Base-by-base conservation (phyloP, 108 stramenopile genomes). In the Stephanodiscus triporus region DNA sequence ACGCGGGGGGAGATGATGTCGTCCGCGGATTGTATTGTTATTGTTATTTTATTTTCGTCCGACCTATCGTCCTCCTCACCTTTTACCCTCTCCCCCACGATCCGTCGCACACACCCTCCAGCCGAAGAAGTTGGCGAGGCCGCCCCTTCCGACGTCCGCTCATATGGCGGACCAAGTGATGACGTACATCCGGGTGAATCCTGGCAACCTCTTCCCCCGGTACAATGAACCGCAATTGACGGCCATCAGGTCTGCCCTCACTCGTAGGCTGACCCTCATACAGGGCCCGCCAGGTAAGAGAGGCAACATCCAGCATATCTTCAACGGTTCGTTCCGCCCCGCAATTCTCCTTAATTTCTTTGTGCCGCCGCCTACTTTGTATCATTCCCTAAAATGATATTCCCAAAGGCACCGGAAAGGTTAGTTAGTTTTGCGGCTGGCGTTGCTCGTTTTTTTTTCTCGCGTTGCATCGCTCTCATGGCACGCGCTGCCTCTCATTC, bases 201-300 rank as follows among this genome's bases (percentile, higher is more conserved):
- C 83, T 0, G 49, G 76, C 27, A 22, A 72, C 8, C 50, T 86
- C 24, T 94, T 94, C 73, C 78, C 82, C 0, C 22, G 63, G 0
- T 85, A 92, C 63, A 95, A 95, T 61, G 87, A 80, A 20, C 91
- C 94, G 19, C 95, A 95, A 65, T 62, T 91, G 38, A 84, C 89
- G 19, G 88, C 91, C 14, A 89, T 94, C 34, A 73, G 82, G 43
- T 89, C 92, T 20, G 91, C 95, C 13, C 66, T 93, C 60, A 92
- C 89, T n/a, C 66, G 91, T 36, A 85, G 91, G 57, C 53, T 93
- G 26, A 96, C 92, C 0, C 53, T 91, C 34, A 90, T 96, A 42
- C 92, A 93, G 64, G 95, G 94, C 24, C 93, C 93, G 19, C 90
- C 90, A n/a, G 89, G 89, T 56, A 80, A 51, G 78, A n/a, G n/a